phyloP scores from a whole-genome alignment of 2,329 filamentous ascomycete genomes.

The Calonectria fujianensis region DNA sequence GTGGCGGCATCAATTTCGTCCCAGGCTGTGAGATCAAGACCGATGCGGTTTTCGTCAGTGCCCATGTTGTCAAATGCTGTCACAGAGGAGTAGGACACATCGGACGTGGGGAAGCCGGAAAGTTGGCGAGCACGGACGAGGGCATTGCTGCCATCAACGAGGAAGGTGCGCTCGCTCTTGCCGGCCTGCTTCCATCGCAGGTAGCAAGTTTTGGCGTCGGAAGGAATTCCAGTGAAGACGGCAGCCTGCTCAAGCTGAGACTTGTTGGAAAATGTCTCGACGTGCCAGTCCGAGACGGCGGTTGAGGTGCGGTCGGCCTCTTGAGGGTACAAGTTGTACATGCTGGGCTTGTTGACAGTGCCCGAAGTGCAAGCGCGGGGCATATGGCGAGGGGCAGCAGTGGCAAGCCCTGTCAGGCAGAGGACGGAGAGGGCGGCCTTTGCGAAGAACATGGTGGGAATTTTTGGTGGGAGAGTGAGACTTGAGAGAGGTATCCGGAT shows the following conservation, averaged over 20 bases:
- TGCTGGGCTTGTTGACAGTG: conserved; percentile 3
- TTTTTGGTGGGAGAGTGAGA: not conserved
- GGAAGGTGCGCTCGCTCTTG: conserved; percentile 30
- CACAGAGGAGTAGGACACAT: conserved; percentile 27
- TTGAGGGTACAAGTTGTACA: conserved; percentile 35
- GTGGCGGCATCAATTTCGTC: conserved; percentile 11
- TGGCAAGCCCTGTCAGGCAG: conserved; percentile 19
- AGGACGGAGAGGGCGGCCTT: conserved; percentile 22
- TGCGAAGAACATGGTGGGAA: conserved; percentile 23
- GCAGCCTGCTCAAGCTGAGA: conserved; percentile 34
- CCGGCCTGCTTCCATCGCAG: conserved; percentile 26
- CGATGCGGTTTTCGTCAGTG: not conserved
- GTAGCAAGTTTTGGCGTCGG: conserved; percentile 23
- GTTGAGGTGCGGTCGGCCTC: conserved; percentile 9
- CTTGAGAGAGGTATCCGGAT: not conserved
- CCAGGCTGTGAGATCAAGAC: conserved; percentile 29
- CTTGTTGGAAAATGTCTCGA: conserved; percentile 33
- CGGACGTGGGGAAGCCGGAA: conserved; percentile 20
- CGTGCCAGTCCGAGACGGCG: conserved; percentile 11
- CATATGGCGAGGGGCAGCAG: conserved; percentile 25
- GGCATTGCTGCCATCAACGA: conserved; percentile 30
- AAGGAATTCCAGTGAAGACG: conserved; percentile 30
- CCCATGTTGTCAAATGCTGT: conserved; percentile 26
- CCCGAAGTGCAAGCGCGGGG: conserved; percentile 28
- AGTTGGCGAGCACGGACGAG: conserved; percentile 14